A percentile compares a stretch with the other conserved stretches of the same genome.
Conservation (phyloP, 163 green algal genomes). For the Chlamydomonas reinhardtii region DNA sequence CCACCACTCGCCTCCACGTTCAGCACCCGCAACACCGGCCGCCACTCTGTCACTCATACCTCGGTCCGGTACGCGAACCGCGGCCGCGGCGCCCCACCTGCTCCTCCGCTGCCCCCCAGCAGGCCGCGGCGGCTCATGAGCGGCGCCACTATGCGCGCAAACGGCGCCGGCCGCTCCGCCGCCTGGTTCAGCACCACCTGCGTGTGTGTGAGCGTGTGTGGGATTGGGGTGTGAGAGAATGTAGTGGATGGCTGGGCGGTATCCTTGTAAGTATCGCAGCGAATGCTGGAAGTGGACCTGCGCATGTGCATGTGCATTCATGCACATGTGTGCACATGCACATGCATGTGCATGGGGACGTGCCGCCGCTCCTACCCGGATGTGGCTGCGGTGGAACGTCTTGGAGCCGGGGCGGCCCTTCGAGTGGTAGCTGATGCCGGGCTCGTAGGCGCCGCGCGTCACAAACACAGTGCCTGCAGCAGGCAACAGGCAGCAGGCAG, state of each 20-base stretch:
- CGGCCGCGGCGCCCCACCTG: neutral
- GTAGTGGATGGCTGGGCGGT: too few relatives aligned
- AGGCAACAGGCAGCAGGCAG: neutral
- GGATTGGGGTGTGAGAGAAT: too few relatives aligned
- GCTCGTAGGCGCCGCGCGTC: slow-evolving; percentile 7
- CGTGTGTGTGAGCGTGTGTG: too few relatives aligned
- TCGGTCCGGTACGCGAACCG: slow-evolving; percentile 39
- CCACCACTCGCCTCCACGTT: neutral
- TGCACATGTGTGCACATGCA: neutral
- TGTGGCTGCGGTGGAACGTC: slow-evolving; percentile 2
- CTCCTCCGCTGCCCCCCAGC: neutral
- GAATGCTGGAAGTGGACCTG: too few relatives aligned
- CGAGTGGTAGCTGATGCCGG: slow-evolving; percentile 24
- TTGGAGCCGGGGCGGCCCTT: neutral
- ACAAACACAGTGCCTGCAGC: slow-evolving; percentile 25
- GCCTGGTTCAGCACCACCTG: slow-evolving; percentile 10
- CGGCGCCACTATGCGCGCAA: slow-evolving; percentile 15
- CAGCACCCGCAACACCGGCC: neutral
- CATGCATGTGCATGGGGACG: neutral
- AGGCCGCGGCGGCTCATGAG: slow-evolving; percentile 3
- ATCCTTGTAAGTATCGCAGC: too few relatives aligned
- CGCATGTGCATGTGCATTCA: neutral
- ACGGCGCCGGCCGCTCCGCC: neutral
- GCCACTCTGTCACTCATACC: neutral
- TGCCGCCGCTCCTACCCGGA: neutral